These are phyloP conservation scores for Byssothecium circinans DNA, from an alignment of 2,329 filamentous ascomycete species.

Conservation along the genomic window DNA sequence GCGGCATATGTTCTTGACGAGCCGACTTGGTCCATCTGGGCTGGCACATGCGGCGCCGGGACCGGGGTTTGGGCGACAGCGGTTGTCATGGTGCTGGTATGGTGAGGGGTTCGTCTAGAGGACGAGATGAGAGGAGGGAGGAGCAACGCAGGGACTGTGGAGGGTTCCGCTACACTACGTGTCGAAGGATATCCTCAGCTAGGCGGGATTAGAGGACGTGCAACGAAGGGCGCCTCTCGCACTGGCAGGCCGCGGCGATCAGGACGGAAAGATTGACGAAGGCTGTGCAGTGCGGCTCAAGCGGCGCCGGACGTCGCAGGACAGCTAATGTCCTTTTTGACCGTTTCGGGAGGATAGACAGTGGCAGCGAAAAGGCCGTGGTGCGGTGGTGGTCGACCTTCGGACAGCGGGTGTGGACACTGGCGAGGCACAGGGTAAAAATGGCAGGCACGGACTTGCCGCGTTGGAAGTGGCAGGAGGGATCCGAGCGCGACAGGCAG, in stretches of 20 bases:
- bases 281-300: slow-evolving; percentile 13
- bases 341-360: slow-evolving; percentile 7
- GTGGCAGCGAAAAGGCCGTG: not conserved
- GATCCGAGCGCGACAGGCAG: not conserved
- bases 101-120: slow-evolving; percentile 17
- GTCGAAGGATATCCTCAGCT: slow-evolving; percentile 38
- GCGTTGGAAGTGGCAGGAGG: slow-evolving; percentile 8
- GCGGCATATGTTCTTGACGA: slow-evolving; percentile 48
- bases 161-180: slow-evolving; percentile 37
- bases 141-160: slow-evolving; percentile 39
- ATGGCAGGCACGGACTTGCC: slow-evolving; percentile 20
- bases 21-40: slow-evolving; percentile 40
- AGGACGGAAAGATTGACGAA: slow-evolving; percentile 4
- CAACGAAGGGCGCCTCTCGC: slow-evolving; percentile 17
- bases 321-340: slow-evolving; percentile 5
- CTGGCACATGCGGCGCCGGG: slow-evolving; percentile 43
- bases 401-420: slow-evolving; percentile 20
- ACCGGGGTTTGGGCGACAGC: slow-evolving; percentile 49
- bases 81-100: slow-evolving; percentile 47
- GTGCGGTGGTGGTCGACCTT: too few species aligned
- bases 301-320: slow-evolving; percentile 7
- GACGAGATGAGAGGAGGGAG: slow-evolving; percentile 39
- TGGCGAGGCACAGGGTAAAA: slow-evolving; percentile 29
- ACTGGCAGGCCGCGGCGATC: too few species aligned
- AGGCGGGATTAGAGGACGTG: slow-evolving; percentile 30